A percentile compares a stretch with the other conserved stretches of the same genome.
These are phyloP conservation scores for Fusarium beomiforme DNA, from an alignment of 2,329 filamentous ascomycete genomes.

Conservation along the genomic window DNA sequence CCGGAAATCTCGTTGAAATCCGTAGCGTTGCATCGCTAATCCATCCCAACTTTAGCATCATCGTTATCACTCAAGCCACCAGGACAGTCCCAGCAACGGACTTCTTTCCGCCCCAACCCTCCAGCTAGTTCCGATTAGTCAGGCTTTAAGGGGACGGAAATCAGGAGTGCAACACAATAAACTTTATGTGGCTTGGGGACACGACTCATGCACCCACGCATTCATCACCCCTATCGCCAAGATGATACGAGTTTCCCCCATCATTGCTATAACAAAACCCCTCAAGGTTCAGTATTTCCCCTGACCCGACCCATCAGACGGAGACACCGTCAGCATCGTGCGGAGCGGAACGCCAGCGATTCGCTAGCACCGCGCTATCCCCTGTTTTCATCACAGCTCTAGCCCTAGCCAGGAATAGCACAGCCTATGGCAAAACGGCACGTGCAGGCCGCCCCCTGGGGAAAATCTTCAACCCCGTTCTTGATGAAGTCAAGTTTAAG, in stretches of 20 bases:
- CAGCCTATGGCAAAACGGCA: slow-evolving; percentile 7
- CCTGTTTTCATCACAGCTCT: background rate
- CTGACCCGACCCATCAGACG: background rate
- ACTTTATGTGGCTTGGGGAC: background rate
- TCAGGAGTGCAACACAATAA: background rate
- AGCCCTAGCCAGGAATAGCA: background rate
- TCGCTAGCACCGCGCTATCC: background rate
- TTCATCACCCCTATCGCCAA: too few relatives aligned
- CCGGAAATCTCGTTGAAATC: background rate
- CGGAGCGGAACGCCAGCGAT: slow-evolving; percentile 2
- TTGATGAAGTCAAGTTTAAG: background rate
- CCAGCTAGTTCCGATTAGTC: background rate
- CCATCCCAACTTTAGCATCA: background rate
- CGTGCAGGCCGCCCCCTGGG: slow-evolving; percentile 11
- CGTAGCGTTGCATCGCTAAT: background rate
- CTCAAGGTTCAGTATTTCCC: background rate
- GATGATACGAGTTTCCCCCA: background rate
- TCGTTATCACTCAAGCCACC: background rate
- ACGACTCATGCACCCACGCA: background rate
- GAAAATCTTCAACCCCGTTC: slow-evolving; percentile 5
- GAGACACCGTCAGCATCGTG: background rate
- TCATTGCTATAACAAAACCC: background rate
- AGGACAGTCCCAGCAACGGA: background rate
- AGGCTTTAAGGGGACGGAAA: background rate
- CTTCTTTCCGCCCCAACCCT: background rate